Percentiles rank a stretch among this genome's conserved stretches.
phyloP scores from a whole-genome alignment of 352 stramenopile genomes.

The Globisporangium emineosum region DNA sequence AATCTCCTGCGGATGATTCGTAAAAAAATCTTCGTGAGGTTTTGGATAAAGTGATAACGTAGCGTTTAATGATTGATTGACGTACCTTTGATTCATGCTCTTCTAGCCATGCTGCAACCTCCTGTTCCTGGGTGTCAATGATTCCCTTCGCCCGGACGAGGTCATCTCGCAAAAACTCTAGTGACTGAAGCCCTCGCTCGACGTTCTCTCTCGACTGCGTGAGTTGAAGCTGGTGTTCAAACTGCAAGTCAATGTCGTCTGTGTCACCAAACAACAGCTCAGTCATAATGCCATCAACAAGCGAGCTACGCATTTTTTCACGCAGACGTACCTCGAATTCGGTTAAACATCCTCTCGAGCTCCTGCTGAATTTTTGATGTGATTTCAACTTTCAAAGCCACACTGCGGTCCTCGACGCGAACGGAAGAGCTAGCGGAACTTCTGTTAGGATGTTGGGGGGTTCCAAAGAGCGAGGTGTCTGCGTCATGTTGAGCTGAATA shows the following conservation, averaged over 20 bases:
- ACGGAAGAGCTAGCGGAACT: background rate
- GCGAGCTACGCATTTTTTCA: background rate
- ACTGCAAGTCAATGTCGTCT: constrained; percentile 84
- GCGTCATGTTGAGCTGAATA: constrained; percentile 14
- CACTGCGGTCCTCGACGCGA: constrained; percentile 40
- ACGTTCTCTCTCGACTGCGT: constrained; percentile 78
- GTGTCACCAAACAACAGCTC: background rate
- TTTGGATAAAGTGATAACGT: background rate
- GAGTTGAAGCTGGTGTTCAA: constrained; percentile 82
- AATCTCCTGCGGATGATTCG: constrained; percentile 32
- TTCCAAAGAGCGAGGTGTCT: constrained; percentile 47
- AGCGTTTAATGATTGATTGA: background rate
- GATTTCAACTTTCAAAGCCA: constrained; percentile 60
- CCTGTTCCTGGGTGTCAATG: constrained; percentile 56
- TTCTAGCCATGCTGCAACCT: constrained; percentile 64
- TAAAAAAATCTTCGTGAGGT: background rate
- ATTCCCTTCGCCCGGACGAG: constrained; percentile 43
- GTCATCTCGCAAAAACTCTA: constrained; percentile 71
- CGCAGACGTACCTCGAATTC: constrained; percentile 51
- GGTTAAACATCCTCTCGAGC: constrained; percentile 74
- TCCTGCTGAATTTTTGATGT: constrained; percentile 80
- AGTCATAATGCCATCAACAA: background rate
- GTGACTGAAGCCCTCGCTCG: constrained; percentile 68
- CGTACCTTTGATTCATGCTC: constrained; percentile 71
- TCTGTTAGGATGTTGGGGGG: constrained; percentile 10